Evolutionary conservation across 441 rosid genomes (phyloP).

Genomic region (Cnidoscolus chayamansa): DNA sequence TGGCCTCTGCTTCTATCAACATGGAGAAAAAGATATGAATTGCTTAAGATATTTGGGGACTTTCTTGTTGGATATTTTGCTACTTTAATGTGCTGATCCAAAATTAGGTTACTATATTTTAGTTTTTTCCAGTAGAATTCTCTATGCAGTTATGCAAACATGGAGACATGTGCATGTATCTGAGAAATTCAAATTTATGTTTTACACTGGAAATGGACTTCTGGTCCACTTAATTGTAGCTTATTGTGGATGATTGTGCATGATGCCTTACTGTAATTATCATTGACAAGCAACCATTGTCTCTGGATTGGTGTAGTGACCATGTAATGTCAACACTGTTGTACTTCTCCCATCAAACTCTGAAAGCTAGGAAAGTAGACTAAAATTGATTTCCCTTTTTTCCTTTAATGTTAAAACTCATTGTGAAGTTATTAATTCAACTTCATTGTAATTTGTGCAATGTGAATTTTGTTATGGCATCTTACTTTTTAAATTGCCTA

Average conservation of each 20-base stretch:
- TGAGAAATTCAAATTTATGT: not conserved
- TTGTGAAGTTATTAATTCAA: not conserved
- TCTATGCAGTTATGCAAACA: not conserved
- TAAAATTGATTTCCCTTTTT: not conserved
- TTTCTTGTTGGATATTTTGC: not conserved
- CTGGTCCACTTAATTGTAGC: not conserved
- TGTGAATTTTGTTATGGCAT: not conserved
- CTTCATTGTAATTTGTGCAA: not conserved
- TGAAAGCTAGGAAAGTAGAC: not conserved
- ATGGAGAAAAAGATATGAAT: constrained; percentile 24
- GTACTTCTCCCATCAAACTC: not conserved
- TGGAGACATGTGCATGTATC: not conserved
- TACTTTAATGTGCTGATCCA: not conserved
- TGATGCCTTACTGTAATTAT: not conserved
- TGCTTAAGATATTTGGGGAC: not conserved
- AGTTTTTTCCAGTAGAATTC: not conserved
- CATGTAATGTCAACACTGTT: not conserved
- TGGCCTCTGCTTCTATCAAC: constrained; percentile 39
- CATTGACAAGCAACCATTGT: not conserved
- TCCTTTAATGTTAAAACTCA: no score
- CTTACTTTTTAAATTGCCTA: not conserved
- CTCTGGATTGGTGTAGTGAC: not conserved
- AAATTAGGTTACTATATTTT: not conserved
- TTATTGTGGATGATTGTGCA: not conserved
- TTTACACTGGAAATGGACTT: not conserved